Percentiles rank a stretch among this genome's conserved stretches.
These are phyloP conservation scores for Cinnamomum micranthum DNA, from an alignment of 164 flowering plant genomes.

Conservation along the genomic window DNA sequence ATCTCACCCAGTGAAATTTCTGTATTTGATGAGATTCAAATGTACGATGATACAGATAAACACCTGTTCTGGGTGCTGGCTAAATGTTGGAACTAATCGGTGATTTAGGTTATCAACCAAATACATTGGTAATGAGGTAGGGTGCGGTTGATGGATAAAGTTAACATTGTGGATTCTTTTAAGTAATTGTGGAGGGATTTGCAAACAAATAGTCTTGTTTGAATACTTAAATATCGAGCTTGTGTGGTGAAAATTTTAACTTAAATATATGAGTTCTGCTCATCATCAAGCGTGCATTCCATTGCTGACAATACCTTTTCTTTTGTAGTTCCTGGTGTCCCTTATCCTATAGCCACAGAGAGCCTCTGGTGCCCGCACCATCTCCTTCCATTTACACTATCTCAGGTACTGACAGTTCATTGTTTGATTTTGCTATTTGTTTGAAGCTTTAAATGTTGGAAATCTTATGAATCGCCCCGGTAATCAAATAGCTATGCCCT, in stretches of 20 bases:
- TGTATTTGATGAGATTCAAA: neutral
- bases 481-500: no score
- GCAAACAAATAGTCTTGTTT: neutral
- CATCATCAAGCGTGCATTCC: neutral
- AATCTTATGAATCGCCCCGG: no score
- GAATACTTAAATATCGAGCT: neutral
- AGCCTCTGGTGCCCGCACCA: conserved; percentile 46
- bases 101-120: no score
- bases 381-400: conserved; percentile 35
- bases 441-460: neutral
- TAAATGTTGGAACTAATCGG: neutral
- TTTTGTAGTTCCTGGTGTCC: conserved; percentile 81
- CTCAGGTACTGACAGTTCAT: conserved; percentile 47
- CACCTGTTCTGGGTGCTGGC: neutral
- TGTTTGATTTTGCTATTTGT: neutral
- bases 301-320: neutral
- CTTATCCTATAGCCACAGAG: conserved; percentile 48
- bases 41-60: neutral
- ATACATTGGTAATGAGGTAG: no score
- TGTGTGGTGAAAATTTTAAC: neutral
- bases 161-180: neutral
- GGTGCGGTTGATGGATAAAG: neutral
- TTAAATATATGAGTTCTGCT: neutral
- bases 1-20: neutral
- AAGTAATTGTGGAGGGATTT: neutral